Evolutionary conservation across 2,329 filamentous ascomycete species (phyloP).

Genomic region (Tolypocladium tundrense): DNA sequence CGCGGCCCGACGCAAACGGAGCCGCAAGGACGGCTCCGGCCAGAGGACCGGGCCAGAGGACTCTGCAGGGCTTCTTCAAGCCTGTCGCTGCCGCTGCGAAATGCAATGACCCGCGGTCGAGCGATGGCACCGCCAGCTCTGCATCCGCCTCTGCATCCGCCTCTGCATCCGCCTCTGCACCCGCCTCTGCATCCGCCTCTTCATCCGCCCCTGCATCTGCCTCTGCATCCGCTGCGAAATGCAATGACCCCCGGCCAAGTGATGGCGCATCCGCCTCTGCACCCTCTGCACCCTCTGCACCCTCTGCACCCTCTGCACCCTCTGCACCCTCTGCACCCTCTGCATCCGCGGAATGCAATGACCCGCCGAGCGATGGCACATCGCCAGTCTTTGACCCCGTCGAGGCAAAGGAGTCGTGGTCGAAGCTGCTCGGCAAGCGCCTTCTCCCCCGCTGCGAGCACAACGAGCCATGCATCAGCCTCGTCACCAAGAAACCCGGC

Average conservation of each 20-base stretch:
- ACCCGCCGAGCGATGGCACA: not conserved
- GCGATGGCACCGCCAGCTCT: not conserved
- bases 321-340: not conserved
- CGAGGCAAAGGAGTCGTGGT: conserved; percentile 72
- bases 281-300: too few relatives aligned
- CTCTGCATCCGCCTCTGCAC: too few relatives aligned
- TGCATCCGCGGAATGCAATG: not conserved
- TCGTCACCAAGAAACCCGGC: conserved; percentile 82
- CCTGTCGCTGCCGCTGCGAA: conserved; percentile 19
- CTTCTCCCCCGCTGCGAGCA: conserved; percentile 76
- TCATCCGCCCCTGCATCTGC: too few relatives aligned
- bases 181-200: too few relatives aligned
- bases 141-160: too few relatives aligned
- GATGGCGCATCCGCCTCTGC: too few relatives aligned
- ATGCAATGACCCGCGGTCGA: not conserved
- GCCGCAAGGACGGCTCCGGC: conserved; percentile 12
- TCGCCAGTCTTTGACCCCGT: conserved; percentile 48
- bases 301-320: too few relatives aligned
- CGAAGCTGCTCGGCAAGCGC: conserved; percentile 68
- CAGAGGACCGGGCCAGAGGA: conserved; percentile 35
- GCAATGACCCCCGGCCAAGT: too few relatives aligned
- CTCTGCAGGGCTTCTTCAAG: conserved; percentile 72
- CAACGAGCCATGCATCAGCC: conserved; percentile 71
- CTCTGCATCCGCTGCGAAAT: too few relatives aligned
- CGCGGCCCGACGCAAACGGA: conserved; percentile 13